Conservation (phyloP, 768 basidiomycete genomes). For the Asterophora parasitica region DNA sequence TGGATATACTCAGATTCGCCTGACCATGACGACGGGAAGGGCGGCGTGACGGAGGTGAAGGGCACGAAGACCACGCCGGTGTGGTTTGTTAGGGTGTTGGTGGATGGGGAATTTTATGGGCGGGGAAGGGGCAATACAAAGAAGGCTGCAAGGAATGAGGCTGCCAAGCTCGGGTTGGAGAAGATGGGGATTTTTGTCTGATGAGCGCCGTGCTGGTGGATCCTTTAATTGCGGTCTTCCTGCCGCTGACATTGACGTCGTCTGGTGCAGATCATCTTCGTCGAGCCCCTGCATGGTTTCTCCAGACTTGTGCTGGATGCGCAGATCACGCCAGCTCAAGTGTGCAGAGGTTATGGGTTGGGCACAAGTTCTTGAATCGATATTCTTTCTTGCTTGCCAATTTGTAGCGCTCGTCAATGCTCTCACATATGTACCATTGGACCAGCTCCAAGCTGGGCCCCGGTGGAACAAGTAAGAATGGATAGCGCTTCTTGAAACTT, state of each 20-base stretch:
- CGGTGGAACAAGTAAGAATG: neutral
- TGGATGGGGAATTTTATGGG: conserved; percentile 58
- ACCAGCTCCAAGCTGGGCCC: no score
- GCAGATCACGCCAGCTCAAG: conserved; percentile 39
- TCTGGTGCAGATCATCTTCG: conserved; percentile 3
- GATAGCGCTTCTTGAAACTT: no score
- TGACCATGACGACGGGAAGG: conserved; percentile 16
- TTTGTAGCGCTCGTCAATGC: neutral
- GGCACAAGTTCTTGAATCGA: conserved; percentile 4
- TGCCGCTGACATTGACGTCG: neutral
- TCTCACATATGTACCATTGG: no score
- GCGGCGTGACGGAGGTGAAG: conserved; percentile 19
- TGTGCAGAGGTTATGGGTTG: conserved; percentile 58
- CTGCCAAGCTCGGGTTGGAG: conserved; percentile 68
- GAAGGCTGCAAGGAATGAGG: conserved; percentile 76
- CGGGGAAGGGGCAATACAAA: conserved; percentile 68
- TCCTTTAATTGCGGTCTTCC: neutral
- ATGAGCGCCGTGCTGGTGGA: conserved; percentile 27
- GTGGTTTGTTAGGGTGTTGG: conserved; percentile 64
- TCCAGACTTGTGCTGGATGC: conserved; percentile 55
- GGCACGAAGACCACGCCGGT: conserved; percentile 67
- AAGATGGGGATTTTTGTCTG: conserved; percentile 53
- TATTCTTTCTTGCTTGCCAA: neutral
- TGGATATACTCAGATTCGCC: conserved; percentile 57
- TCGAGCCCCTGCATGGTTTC: conserved; percentile 39